Conservation (phyloP, 139 green algal genomes). For the Chlorella sorokiniana region DNA sequence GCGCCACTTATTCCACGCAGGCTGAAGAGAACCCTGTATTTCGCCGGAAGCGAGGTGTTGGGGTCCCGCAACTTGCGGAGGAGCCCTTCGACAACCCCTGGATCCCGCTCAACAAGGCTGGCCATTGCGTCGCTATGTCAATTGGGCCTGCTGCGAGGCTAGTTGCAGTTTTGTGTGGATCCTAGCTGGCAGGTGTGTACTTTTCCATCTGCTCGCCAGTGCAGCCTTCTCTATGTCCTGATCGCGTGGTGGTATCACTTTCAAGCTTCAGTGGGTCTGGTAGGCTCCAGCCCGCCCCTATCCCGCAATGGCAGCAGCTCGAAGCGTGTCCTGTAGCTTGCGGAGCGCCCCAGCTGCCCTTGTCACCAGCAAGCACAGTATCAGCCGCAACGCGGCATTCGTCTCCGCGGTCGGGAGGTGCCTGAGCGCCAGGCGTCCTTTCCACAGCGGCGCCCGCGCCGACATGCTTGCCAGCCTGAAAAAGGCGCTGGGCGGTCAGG, state of each 20-base stretch:
- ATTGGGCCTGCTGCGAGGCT: not conserved
- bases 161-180: too few species aligned
- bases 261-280: too few species aligned
- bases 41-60: constrained; percentile 62
- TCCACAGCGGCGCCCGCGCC: not conserved
- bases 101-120: constrained; percentile 9
- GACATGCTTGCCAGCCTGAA: constrained; percentile 12
- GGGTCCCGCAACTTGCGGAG: constrained; percentile 56
- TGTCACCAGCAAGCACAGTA: not conserved
- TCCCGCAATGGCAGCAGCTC: too few species aligned
- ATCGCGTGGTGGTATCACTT: too few species aligned
- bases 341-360: not conserved
- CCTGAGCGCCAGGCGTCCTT: not conserved
- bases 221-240: too few species aligned
- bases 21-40: constrained; percentile 85
- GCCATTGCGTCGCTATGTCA: not conserved
- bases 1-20: constrained; percentile 68
- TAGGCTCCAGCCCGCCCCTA: too few species aligned
- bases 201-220: too few species aligned
- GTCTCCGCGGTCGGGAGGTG: not conserved
- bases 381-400: not conserved
- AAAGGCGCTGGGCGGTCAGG: constrained; percentile 18
- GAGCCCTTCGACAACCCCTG: constrained; percentile 50
- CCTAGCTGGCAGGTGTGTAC: too few species aligned
- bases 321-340: too few species aligned